Evolutionary conservation across 805 yeast genomes (phyloP), one percentile per base, ranked within the genome.

Genomic region (Pichia scutulata): DNA sequence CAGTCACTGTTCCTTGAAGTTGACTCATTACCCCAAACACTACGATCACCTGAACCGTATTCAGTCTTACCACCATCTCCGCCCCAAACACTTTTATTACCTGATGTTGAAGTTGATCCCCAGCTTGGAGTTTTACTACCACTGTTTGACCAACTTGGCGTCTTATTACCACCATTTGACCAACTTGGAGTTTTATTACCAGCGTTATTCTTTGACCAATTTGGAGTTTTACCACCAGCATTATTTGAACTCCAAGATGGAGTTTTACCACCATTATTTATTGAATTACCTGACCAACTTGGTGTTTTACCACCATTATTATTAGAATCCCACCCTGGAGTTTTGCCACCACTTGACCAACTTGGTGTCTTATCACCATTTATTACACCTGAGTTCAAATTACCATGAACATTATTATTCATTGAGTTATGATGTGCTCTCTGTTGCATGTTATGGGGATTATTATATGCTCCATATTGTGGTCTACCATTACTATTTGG

Each of bases 151-250:
- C 74, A 70, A n/a, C 70, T 68, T 4, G 81, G 74, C 22, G 76
- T 75, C 43, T 65, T 67, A 30, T 63, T 62, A 47, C 72, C 64
- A 7, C 23, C 33, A 23, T 23, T 22, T 25, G 73, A 73, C 81
- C 82, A 78, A 7, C 79, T 69, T 8, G 84, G 78, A 14, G 79
- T 70, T 56, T 72, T 75, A 44, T 80, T 75, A 18, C 63, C 67
- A 25, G n/a, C n/a, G n/a, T n/a, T n/a, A n/a, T 36, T 42, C 4
- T 44, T 28, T 12, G 71, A 62, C 70, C 70, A 68, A 1, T 70
- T 66, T 7, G 78, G 75, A 1, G 77, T 70, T 44, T 61, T 68
- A 58, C 46, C 72, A 51, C 62, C 56, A 14, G 58, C 49, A 26
- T 24, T 24, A 1, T 60, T 58, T 81, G 84, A 76, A 1, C 80